Percentiles rank a stretch among this genome's conserved stretches.
Evolutionary conservation across 1,284 basidiomycete genomes (phyloP).

Genomic region (Rhizoctonia solani): DNA sequence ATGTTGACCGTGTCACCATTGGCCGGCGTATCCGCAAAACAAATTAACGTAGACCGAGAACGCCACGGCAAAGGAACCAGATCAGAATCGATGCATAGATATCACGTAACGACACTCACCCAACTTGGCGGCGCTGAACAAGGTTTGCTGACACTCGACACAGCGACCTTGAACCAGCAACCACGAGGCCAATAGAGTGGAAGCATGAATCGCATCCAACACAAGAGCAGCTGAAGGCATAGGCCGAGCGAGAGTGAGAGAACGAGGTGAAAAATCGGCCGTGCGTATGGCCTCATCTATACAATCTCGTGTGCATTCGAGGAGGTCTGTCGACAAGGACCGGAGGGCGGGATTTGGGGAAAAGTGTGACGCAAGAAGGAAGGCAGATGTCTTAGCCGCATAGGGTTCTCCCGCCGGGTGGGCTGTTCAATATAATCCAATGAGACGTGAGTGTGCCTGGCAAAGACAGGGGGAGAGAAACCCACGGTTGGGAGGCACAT

Average conservation of each 20-base stretch:
- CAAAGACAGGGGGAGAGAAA: no score
- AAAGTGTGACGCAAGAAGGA: constrained; percentile 15
- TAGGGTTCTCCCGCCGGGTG: background rate
- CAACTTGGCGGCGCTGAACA: constrained; percentile 24
- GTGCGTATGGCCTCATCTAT: no score
- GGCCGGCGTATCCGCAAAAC: no score
- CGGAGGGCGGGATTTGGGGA: background rate
- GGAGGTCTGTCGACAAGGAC: background rate
- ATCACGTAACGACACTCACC: no score
- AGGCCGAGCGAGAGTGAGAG: no score
- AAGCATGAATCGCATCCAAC: constrained; percentile 27
- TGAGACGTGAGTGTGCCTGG: background rate
- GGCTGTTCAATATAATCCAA: background rate
- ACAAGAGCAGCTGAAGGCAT: background rate
- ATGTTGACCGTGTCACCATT: no score
- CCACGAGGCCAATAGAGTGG: constrained; percentile 1
- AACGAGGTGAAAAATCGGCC: no score
- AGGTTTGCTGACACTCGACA: constrained; percentile 24
- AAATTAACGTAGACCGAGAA: no score
- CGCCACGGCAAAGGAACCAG: no score
- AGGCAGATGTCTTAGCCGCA: constrained; percentile 13
- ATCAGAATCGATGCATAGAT: no score
- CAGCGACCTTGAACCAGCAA: constrained; percentile 1
- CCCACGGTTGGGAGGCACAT: background rate
- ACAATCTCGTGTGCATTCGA: constrained; percentile 5